Evolutionary conservation across 257 asterid genomes (phyloP).

Genomic region (Prunella vulgaris): DNA sequence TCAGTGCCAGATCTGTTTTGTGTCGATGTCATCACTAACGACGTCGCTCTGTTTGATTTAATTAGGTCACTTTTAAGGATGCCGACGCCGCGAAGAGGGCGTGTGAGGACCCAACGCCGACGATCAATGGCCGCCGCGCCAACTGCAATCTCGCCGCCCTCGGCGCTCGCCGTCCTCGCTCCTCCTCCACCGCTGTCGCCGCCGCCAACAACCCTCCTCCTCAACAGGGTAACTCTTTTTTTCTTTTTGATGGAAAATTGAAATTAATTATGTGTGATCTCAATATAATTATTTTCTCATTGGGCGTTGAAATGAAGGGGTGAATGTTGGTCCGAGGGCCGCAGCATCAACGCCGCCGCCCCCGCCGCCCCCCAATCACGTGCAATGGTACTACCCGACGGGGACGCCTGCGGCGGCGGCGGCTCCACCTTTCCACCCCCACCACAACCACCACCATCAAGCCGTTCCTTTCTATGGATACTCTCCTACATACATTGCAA

Average conservation of each 20-base stretch:
- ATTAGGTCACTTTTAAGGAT: conserved; percentile 82
- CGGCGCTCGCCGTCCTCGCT: conserved; percentile 75
- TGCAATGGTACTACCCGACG: conserved; percentile 75
- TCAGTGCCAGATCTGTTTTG: not conserved
- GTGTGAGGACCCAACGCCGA: conserved; percentile 77
- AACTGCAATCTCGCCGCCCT: conserved; percentile 93
- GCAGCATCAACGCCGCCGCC: conserved; percentile 46
- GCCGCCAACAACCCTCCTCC: conserved; percentile 39
- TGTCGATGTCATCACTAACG: not conserved
- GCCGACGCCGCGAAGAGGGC: conserved; percentile 85
- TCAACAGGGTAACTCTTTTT: conserved; percentile 47
- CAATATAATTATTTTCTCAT: not conserved
- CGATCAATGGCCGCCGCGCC: conserved; percentile 93
- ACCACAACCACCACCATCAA: conserved; percentile 45
- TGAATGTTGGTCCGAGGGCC: conserved; percentile 58
- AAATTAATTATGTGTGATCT: not conserved
- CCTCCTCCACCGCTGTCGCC: conserved; percentile 40
- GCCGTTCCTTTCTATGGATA: conserved; percentile 75
- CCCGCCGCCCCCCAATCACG: conserved; percentile 49
- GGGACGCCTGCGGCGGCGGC: conserved; percentile 37
- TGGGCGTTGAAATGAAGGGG: conserved; percentile 37
- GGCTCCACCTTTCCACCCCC: conserved; percentile 25
- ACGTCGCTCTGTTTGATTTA: not conserved
- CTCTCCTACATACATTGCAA: conserved; percentile 65
- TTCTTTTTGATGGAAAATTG: not conserved